A percentile compares a stretch with the other conserved stretches of the same genome.
phyloP scores from a whole-genome alignment of 202 grass and related monocot genomes.

The Zizania palustris region DNA sequence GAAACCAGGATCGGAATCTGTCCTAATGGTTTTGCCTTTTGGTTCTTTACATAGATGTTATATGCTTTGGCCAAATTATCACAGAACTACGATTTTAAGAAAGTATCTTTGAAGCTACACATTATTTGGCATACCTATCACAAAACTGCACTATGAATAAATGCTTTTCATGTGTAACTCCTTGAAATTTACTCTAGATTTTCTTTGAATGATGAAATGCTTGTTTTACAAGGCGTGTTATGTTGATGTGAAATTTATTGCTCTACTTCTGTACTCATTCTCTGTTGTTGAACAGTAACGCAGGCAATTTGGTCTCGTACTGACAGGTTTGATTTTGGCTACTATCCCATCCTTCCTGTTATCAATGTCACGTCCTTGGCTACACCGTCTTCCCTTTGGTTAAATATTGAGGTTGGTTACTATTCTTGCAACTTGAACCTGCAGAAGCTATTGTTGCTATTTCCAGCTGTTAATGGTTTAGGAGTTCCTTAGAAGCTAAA shows the following conservation, averaged over 20 bases:
- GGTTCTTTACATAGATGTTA: not conserved
- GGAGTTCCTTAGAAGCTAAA: constrained; percentile 9
- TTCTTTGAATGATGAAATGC: not conserved
- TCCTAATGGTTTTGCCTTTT: not conserved
- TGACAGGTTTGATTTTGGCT: not conserved
- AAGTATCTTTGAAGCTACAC: not conserved
- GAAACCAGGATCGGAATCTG: too few species aligned
- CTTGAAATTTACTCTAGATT: not conserved
- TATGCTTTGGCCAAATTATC: not conserved
- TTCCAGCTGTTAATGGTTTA: not conserved
- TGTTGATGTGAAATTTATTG: constrained; percentile 13
- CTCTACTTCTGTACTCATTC: constrained; percentile 29
- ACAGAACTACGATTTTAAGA: not conserved
- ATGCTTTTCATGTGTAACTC: not conserved
- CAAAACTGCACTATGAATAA: not conserved
- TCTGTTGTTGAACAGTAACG: constrained; percentile 54
- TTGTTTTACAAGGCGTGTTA: not conserved
- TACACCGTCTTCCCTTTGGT: constrained; percentile 53
- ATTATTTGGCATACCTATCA: not conserved
- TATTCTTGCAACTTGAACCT: not conserved
- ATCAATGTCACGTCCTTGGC: constrained; percentile 13
- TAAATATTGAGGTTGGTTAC: constrained; percentile 81
- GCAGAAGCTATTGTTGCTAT: not conserved
- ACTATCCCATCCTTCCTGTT: constrained; percentile 42
- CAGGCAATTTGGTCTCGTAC: constrained; percentile 79